phyloP scores from a whole-genome alignment of 2,329 filamentous ascomycete species.

The Fusarium odoratissimum region DNA sequence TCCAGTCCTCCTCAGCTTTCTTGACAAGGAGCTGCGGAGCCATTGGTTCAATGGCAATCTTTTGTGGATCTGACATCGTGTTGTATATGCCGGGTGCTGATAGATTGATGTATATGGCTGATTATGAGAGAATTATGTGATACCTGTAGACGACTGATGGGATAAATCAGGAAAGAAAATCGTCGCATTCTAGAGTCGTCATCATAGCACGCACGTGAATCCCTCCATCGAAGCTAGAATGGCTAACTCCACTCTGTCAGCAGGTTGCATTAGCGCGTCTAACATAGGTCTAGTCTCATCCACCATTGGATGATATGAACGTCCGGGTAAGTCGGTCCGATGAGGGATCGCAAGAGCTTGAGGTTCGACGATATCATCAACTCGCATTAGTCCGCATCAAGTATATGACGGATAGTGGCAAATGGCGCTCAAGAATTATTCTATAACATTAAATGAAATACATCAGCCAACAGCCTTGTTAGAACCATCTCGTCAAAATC shows the following conservation, averaged over 20 bases:
- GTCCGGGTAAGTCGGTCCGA: not conserved
- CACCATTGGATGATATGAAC: fast-evolving
- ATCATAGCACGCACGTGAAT: not conserved
- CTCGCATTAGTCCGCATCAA: not conserved
- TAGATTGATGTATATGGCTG: not conserved
- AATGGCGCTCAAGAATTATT: fast-evolving
- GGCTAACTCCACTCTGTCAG: slow-evolving; percentile 17
- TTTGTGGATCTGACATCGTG: not conserved
- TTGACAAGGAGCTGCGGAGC: slow-evolving; percentile 5
- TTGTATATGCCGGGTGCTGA: fast-evolving
- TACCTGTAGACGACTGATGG: not conserved
- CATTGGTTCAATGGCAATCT: slow-evolving; percentile 20
- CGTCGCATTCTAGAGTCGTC: not conserved
- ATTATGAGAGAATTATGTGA: not conserved
- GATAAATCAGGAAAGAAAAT: not conserved
- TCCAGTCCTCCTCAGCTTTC: slow-evolving; percentile 19
- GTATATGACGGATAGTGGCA: fast-evolving
- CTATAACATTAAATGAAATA: fast-evolving
- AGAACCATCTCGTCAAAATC: fast-evolving
- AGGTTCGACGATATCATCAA: not conserved
- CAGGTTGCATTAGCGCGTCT: slow-evolving; percentile 24
- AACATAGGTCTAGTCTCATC: fast-evolving
- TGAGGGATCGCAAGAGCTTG: not conserved
- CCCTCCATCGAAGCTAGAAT: not conserved
- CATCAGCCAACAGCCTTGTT: not conserved